Percentiles rank a stretch among this genome's conserved stretches.
These are phyloP conservation scores for Didymella sp. DNA, from an alignment of 2,329 filamentous ascomycete species.

Conservation along the genomic window DNA sequence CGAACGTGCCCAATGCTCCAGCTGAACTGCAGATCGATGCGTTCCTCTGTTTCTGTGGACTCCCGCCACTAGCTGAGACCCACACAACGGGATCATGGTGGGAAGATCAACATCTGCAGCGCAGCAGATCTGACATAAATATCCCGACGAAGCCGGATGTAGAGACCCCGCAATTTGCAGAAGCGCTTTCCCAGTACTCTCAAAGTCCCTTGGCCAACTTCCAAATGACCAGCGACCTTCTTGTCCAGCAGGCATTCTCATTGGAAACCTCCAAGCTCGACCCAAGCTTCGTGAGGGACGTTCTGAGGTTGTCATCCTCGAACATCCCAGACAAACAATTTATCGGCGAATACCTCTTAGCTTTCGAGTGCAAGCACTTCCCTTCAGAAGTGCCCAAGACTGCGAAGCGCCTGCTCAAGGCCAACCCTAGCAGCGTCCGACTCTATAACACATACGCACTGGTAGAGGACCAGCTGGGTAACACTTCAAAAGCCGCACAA, in stretches of 20 bases:
- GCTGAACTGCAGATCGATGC: constrained; percentile 67
- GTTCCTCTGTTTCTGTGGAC: constrained; percentile 59
- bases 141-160: not conserved
- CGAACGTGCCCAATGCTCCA: constrained; percentile 51
- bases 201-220: constrained; percentile 15
- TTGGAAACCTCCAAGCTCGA: constrained; percentile 16
- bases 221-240: constrained; percentile 33
- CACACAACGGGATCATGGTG: constrained; percentile 28
- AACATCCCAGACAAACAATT: constrained; percentile 47
- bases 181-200: constrained; percentile 1
- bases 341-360: constrained; percentile 73
- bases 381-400: constrained; percentile 66
- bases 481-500: constrained; percentile 64
- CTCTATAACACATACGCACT: constrained; percentile 83
- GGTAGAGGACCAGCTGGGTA: constrained; percentile 68
- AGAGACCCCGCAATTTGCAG: not conserved
- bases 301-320: constrained; percentile 65
- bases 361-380: constrained; percentile 67
- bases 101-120: constrained; percentile 54
- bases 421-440: constrained; percentile 65
- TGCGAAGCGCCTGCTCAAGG: constrained; percentile 77
- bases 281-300: constrained; percentile 34
- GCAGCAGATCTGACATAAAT: not conserved
- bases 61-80: constrained; percentile 52
- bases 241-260: constrained; percentile 37